Conservation (phyloP, 1,284 basidiomycete genomes). For the Ceratobasidium sp. region DNA sequence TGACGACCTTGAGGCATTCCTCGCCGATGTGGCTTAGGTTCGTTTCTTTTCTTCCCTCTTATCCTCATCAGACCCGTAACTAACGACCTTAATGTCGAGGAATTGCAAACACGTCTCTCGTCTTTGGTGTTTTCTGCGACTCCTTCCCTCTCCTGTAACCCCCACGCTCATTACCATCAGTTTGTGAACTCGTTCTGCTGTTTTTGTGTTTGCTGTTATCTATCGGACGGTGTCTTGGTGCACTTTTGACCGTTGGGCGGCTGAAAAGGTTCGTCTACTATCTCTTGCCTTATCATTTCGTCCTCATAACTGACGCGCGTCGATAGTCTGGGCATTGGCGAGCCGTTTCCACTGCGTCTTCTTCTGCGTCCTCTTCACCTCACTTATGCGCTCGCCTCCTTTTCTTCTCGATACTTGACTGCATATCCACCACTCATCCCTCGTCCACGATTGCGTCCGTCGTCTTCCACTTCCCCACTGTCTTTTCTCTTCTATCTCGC, state of each 20-base stretch:
- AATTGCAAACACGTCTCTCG: constrained; percentile 29
- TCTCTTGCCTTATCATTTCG: constrained; percentile 36
- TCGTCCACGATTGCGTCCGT: too few relatives aligned
- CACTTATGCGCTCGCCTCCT: too few relatives aligned
- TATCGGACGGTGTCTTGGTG: constrained; percentile 44
- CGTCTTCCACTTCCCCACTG: too few relatives aligned
- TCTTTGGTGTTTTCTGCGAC: constrained; percentile 1
- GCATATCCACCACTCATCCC: too few relatives aligned
- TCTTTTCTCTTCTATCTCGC: too few relatives aligned
- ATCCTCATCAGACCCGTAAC: not conserved
- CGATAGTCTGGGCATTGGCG: too few relatives aligned
- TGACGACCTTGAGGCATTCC: constrained; percentile 2
- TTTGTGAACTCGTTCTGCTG: constrained; percentile 33
- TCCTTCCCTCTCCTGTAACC: constrained; percentile 26
- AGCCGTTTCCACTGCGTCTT: constrained; percentile 40
- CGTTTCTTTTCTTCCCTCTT: not conserved
- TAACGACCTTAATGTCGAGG: constrained; percentile 31
- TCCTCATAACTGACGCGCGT: constrained; percentile 45
- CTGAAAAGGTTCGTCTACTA: constrained; percentile 37
- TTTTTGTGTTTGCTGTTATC: constrained; percentile 42
- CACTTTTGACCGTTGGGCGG: constrained; percentile 38
- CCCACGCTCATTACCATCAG: not conserved
- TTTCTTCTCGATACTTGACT: too few relatives aligned
- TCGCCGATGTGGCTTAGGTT: too few relatives aligned
- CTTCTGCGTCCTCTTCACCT: constrained; percentile 37